Percentiles rank a stretch among this genome's conserved stretches.
Conservation (phyloP, 176 grass and related monocot species). For the Paspalum notatum region DNA sequence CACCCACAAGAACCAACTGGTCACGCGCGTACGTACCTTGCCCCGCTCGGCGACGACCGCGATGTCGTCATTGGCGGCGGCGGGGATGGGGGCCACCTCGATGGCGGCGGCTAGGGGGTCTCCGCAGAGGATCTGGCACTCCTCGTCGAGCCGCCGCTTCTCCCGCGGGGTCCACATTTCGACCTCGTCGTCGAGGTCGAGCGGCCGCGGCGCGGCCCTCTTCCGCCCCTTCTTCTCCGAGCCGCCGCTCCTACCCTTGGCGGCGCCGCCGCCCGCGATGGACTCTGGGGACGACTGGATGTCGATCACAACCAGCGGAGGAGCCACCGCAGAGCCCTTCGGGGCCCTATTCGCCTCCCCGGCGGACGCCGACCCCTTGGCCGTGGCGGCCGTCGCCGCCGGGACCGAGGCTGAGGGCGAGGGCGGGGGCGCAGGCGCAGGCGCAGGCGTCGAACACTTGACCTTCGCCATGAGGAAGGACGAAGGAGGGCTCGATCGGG, state of each 20-base stretch:
- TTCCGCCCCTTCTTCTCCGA: conserved; percentile 23
- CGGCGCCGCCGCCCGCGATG: background rate
- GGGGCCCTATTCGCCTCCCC: background rate
- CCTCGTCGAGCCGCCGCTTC: conserved; percentile 59
- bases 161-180: conserved; percentile 59
- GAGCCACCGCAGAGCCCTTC: background rate
- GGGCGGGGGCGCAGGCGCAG: background rate
- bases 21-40: conserved; percentile 50
- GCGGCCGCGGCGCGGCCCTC: conserved; percentile 21
- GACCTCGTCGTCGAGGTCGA: conserved; percentile 52
- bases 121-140: conserved; percentile 65
- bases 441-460: conserved; percentile 17
- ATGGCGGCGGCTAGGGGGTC: conserved; percentile 37
- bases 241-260: background rate
- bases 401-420: background rate
- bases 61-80: conserved; percentile 41
- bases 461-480: background rate
- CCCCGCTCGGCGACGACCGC: conserved; percentile 65
- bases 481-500: background rate
- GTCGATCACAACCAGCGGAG: conserved; percentile 35
- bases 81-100: background rate
- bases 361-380: background rate
- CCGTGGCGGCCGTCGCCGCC: conserved; percentile 19
- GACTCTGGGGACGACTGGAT: conserved; percentile 39
- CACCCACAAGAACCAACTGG: background rate